Base-by-base conservation (phyloP, 148 eudicot genomes). In the Dianthus caryophyllus region DNA sequence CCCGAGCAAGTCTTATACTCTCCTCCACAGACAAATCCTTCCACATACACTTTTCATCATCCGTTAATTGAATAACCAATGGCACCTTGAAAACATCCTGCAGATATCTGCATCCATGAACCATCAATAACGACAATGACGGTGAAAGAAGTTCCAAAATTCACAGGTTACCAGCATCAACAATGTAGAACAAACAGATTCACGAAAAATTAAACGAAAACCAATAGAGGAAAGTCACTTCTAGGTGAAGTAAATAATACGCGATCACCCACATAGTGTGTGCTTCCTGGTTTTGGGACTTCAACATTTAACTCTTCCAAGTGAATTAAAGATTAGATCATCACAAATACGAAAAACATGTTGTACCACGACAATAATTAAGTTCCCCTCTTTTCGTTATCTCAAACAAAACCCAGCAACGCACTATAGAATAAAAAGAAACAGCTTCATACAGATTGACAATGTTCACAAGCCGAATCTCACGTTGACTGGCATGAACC, bases 41-140 rank as follows among this genome's bases (percentile, higher is more conserved):
- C 96, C 97, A 93, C 90, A 93, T 85, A 76, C 90, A 90, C 73
- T 93, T 93, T 85, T 93, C 98, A 79, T 93, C 98, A 77, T 93
- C 98, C 21, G 96, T 93, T 69, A 93, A 75, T 61, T 93, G 98
- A 67, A 93, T 93, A 57, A 93, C 98, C 61, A 93, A 88, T 26
- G 98, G 98, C 48, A 93, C 98, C 82, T 89, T 89, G 72, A 93
- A 93, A 72, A 89, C 96, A 65, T 93, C 98, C 84, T 93, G 98
- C 84, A 93, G 79, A 77, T 93, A 93, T 78, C 98, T 93, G 79
- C 71, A 89, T 56, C 18, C 77, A 36, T 74, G 56, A 64, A 56
- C 50, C 53, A 60, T 80, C 66, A 77, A 46, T 74, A 38, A 65
- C 49, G 15, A 61, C 29, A 18, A 61, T 24, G 43, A n/a, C 62